These are phyloP conservation scores for Termitomyces sp. DNA, from an alignment of 768 basidiomycete species.

Conservation along the genomic window DNA sequence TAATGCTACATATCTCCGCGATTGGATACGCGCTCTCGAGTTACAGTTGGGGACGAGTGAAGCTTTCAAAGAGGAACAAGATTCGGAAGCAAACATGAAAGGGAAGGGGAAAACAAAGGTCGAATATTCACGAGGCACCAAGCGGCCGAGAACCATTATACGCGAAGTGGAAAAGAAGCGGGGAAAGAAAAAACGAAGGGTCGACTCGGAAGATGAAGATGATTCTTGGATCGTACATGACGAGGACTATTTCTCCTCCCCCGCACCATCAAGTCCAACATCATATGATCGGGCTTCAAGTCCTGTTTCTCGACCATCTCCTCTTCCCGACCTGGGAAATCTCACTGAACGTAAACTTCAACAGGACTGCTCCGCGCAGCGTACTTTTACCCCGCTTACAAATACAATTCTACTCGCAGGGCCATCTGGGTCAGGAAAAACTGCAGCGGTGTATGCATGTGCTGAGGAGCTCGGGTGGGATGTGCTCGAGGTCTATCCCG, in stretches of 20 bases:
- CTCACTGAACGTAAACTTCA: neutral
- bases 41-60: conserved; percentile 41
- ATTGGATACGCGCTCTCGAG: conserved; percentile 76
- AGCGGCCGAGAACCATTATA: conserved; percentile 53
- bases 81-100: conserved; percentile 23
- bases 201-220: conserved; percentile 54
- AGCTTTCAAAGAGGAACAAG: conserved; percentile 10
- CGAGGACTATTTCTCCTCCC: conserved; percentile 26
- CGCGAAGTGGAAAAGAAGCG: conserved; percentile 47
- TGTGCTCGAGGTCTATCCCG: conserved; percentile 95
- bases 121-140: conserved; percentile 35
- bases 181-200: conserved; percentile 51
- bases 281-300: neutral
- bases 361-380: neutral
- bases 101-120: conserved; percentile 19
- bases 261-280: conserved; percentile 13
- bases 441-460: conserved; percentile 89
- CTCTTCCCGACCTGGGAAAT: neutral
- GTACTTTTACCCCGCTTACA: conserved; percentile 48
- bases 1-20: conserved; percentile 66
- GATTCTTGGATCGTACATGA: conserved; percentile 57
- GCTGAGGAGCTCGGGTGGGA: conserved; percentile 94
- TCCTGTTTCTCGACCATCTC: neutral
- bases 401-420: conserved; percentile 88
- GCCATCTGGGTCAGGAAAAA: conserved; percentile 86